Conservation (phyloP, 306 rosid genomes). For the Prunus campanulata region DNA sequence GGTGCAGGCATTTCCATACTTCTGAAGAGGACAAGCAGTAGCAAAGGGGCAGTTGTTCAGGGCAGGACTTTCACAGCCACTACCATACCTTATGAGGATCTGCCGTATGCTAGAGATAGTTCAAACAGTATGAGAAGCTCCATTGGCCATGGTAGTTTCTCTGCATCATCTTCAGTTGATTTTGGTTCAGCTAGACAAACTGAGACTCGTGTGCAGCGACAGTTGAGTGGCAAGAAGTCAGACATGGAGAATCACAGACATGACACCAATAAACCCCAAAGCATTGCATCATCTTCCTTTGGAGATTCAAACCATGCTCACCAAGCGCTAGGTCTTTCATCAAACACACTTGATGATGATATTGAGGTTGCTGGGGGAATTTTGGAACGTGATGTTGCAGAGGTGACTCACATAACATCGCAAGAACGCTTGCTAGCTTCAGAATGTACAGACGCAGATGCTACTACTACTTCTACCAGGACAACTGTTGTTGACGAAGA, state of each 20-base stretch:
- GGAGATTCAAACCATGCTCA: slow-evolving; percentile 41
- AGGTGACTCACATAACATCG: slow-evolving; percentile 32
- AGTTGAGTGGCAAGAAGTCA: slow-evolving; percentile 51
- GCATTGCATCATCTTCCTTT: slow-evolving; percentile 38
- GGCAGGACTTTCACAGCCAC: slow-evolving; percentile 67
- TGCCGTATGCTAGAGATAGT: slow-evolving; percentile 62
- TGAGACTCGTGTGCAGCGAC: slow-evolving; percentile 56
- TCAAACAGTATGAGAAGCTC: slow-evolving; percentile 65
- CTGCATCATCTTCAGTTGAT: slow-evolving; percentile 74
- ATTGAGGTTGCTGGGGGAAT: slow-evolving; percentile 33
- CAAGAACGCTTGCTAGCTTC: slow-evolving; percentile 35
- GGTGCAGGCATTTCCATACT: slow-evolving; percentile 84
- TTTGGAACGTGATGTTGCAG: slow-evolving; percentile 30
- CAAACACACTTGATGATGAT: slow-evolving; percentile 34
- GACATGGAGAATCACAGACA: slow-evolving; percentile 36
- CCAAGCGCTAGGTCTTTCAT: slow-evolving; percentile 33
- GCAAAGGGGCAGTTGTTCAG: slow-evolving; percentile 65
- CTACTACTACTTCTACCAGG: slow-evolving; percentile 26
- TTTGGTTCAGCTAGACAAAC: slow-evolving; percentile 53
- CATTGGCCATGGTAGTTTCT: slow-evolving; percentile 61
- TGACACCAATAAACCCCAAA: slow-evolving; percentile 48
- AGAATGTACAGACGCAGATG: slow-evolving; percentile 37
- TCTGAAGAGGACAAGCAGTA: slow-evolving; percentile 74
- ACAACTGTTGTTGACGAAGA: slow-evolving; percentile 38
- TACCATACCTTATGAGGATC: slow-evolving; percentile 53